Base-by-base conservation (phyloP, 495 filamentous ascomycete genomes). In the Talaromyces wortmannii region DNA sequence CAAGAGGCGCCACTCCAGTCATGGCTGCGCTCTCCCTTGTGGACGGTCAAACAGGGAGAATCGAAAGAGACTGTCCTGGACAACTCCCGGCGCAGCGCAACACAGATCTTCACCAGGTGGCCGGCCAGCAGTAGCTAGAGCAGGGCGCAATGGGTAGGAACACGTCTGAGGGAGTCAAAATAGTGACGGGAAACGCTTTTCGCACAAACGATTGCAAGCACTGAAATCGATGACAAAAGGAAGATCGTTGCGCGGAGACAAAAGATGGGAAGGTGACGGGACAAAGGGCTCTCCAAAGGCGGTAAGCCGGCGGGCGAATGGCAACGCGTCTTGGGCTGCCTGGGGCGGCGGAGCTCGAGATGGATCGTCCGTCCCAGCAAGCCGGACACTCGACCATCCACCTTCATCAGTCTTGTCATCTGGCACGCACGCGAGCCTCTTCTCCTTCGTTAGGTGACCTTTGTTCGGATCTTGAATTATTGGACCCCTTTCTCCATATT, bases 1-100 rank as follows among this genome's bases (percentile, higher is more conserved):
- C 82, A 23, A 85, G 59, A 16, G 82, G 79, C 33, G 80, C 79
- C 48, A 74, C 66, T n/a, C 68, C 66, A 50, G 75, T 60, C 74
- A 77, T 75, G 53, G 47, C 55, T 43, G 18, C 47, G 23, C 15
- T 31, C 29, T 55, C 30, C n/a, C 36, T 48, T 45, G 33, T 52
- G 31, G 42, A 16, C 12, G 8, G 30, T 45, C 23, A 23, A 23
- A 4, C 23, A 23, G n/a, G 52, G 42, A 45, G 52, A 18, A 46
- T 17, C 36, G 44, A 23, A 43, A 33, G 36, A 42, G 32, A 29
- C 15, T 17, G 50, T 52, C 31, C 23, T 18, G 11, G 40, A 52
- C 16, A 40, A 36, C 4, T 18, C 32, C 16, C 15, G 33, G 17
- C 44, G 44, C 44, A 46, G 7, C 2, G 3, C 4, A 17, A 40